Percentiles rank a stretch among this genome's conserved stretches.
phyloP scores from a whole-genome alignment of 176 grass and related monocot species.

The Carex pumila region DNA sequence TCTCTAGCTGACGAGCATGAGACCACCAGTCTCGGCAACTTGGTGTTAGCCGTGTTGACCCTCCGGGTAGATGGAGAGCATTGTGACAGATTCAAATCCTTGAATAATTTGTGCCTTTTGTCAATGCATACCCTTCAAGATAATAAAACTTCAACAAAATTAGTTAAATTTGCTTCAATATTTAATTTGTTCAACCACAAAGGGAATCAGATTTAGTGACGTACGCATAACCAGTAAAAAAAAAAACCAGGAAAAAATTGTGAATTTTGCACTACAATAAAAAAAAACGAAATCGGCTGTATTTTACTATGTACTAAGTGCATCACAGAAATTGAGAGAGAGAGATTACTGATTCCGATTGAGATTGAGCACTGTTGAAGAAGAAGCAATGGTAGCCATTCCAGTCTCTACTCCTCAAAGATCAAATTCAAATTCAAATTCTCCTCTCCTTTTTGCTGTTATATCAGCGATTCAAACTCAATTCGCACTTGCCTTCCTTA shows the following conservation, averaged over 20 bases:
- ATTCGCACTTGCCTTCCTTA: neutral
- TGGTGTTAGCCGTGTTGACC: neutral
- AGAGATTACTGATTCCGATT: neutral
- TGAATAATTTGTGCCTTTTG: neutral
- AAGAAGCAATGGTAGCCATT: neutral
- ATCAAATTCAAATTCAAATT: neutral
- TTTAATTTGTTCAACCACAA: neutral
- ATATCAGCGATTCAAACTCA: neutral
- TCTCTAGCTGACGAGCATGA: conserved; percentile 13
- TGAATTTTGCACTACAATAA: too few relatives aligned
- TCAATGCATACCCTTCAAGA: neutral
- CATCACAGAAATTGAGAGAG: neutral
- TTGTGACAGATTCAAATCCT: neutral
- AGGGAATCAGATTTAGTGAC: neutral
- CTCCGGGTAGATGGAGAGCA: neutral
- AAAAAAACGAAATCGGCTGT: neutral
- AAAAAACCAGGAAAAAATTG: neutral
- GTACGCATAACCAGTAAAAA: neutral
- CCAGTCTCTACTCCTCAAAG: neutral
- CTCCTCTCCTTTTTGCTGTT: neutral
- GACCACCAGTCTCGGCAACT: neutral
- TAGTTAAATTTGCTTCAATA: neutral
- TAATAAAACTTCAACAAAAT: neutral
- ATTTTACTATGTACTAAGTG: neutral
- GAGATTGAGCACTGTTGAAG: neutral